Evolutionary conservation across 129 eudicot species (phyloP).

Genomic region (Arctium minus): DNA sequence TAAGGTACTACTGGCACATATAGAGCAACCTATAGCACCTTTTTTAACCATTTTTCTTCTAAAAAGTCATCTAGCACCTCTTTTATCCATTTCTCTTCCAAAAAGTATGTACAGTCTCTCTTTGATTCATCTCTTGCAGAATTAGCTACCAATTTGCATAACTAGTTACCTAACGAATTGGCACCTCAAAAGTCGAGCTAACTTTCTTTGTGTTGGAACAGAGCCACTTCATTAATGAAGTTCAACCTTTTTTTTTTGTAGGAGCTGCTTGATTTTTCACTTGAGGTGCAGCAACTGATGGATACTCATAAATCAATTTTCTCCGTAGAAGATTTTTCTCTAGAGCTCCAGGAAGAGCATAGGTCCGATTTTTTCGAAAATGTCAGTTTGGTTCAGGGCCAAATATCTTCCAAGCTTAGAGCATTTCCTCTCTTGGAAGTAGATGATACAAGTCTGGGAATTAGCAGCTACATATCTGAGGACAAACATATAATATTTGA

Average conservation of each 20-base stretch:
- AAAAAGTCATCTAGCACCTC: neutral
- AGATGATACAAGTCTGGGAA: conserved; percentile 56
- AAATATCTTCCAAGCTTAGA: conserved; percentile 28
- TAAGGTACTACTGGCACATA: conserved; percentile 4
- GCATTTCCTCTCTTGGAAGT: conserved; percentile 76
- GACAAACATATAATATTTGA: conserved; percentile 38
- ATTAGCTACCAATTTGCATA: neutral
- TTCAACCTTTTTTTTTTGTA: conserved; percentile 28
- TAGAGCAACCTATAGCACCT: neutral
- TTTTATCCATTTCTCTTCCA: neutral
- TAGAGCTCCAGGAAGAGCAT: conserved; percentile 40
- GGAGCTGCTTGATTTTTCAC: conserved; percentile 48
- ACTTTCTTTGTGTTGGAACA: conserved; percentile 2
- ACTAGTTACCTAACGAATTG: neutral
- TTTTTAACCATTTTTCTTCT: neutral
- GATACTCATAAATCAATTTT: conserved; percentile 47
- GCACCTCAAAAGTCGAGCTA: neutral
- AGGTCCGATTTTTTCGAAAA: conserved; percentile 39
- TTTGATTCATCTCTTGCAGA: conserved; percentile 5
- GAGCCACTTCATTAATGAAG: conserved; percentile 1
- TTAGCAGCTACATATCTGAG: conserved; percentile 30
- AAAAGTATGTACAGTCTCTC: neutral
- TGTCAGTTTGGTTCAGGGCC: conserved; percentile 31
- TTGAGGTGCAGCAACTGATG: conserved; percentile 30
- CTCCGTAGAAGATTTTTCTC: conserved; percentile 45